A percentile compares a stretch with the other conserved stretches of the same genome.
These are phyloP conservation scores for Bassia scoparia DNA, from an alignment of 148 eudicot species.

Conservation along the genomic window DNA sequence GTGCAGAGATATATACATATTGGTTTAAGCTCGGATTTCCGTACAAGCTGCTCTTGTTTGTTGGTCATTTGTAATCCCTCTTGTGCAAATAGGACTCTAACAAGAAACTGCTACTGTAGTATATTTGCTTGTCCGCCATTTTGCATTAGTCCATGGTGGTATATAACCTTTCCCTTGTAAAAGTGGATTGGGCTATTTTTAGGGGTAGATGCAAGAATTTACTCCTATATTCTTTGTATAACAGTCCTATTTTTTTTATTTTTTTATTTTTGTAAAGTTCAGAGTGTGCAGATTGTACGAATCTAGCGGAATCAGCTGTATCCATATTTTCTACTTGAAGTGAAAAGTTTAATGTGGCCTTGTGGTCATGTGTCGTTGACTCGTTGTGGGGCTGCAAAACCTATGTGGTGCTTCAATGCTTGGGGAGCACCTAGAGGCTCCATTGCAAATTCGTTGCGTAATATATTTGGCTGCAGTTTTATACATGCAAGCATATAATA, in stretches of 20 bases:
- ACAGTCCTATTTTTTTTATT: too few relatives aligned
- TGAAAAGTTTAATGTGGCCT: not conserved
- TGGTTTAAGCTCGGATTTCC: constrained; percentile 6
- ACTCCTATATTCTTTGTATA: not conserved
- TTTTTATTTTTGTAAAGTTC: not conserved
- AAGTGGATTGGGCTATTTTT: not conserved
- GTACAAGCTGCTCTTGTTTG: constrained; percentile 15
- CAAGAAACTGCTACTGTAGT: constrained; percentile 1
- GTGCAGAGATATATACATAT: not conserved
- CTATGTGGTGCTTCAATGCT: too few relatives aligned
- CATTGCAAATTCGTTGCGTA: too few relatives aligned
- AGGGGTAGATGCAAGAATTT: not conserved
- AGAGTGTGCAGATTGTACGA: constrained; percentile 2
- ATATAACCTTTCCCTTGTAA: constrained; percentile 10
- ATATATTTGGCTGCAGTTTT: too few relatives aligned
- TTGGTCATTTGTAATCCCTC: constrained; percentile 10
- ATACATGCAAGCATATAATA: too few relatives aligned
- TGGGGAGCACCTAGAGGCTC: too few relatives aligned
- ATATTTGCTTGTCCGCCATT: not conserved
- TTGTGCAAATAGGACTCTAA: constrained; percentile 14
- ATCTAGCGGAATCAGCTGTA: not conserved
- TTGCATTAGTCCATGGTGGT: not conserved
- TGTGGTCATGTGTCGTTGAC: too few relatives aligned
- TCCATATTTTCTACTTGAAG: not conserved
- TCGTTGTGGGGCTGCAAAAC: too few relatives aligned